Evolutionary conservation across 495 filamentous ascomycete genomes (phyloP).

Genomic region (Xylaria longipes): DNA sequence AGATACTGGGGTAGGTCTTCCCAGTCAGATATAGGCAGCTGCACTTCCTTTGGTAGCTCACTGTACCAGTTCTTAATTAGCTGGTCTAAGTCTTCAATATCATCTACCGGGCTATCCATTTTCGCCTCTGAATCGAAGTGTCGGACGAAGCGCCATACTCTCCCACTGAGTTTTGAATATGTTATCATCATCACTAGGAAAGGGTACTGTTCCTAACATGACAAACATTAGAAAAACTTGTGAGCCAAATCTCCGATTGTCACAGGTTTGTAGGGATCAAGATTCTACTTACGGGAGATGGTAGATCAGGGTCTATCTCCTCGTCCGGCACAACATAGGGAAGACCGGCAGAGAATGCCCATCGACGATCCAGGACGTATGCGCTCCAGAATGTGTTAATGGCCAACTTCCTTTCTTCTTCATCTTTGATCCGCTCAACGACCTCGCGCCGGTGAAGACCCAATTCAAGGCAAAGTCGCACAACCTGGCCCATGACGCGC

Average conservation of each 20-base stretch:
- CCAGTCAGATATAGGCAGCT: conserved; percentile 39
- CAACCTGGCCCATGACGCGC: conserved; percentile 76
- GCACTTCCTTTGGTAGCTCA: conserved; percentile 49
- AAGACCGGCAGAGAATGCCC: conserved; percentile 82
- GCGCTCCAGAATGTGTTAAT: conserved; percentile 79
- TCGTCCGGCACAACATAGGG: conserved; percentile 83
- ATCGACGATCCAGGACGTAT: conserved; percentile 79
- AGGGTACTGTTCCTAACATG: conserved; percentile 65
- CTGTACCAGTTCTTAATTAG: conserved; percentile 80
- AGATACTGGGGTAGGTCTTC: conserved; percentile 39
- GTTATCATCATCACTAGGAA: conserved; percentile 80
- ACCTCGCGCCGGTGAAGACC: conserved; percentile 80
- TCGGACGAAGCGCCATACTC: conserved; percentile 76
- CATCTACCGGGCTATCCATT: conserved; percentile 60
- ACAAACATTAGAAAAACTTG: conserved; percentile 27
- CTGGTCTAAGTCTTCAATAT: conserved; percentile 78
- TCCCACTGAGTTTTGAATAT: conserved; percentile 77
- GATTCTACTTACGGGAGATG: conserved; percentile 69
- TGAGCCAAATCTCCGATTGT: neutral
- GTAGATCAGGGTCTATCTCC: conserved; percentile 80
- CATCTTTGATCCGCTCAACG: conserved; percentile 66
- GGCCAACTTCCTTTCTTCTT: conserved; percentile 66
- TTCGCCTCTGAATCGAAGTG: conserved; percentile 58
- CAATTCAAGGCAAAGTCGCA: conserved; percentile 78
- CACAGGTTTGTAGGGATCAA: neutral